Evolutionary conservation across 176 grass and related monocot species (phyloP).

Genomic region (Lolium perenne): DNA sequence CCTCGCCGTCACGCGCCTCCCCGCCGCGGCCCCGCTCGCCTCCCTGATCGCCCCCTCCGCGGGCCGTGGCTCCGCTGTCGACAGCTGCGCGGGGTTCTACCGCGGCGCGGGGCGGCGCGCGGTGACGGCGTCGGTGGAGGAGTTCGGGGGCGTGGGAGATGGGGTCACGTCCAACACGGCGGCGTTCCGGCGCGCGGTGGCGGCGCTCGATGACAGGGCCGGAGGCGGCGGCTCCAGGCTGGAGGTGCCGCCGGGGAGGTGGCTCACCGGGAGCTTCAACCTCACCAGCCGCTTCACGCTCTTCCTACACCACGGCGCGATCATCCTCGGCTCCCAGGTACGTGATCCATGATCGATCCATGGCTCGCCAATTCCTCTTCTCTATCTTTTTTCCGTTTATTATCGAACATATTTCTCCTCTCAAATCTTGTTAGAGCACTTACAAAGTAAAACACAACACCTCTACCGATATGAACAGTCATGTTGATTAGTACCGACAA

Average conservation of each 20-base stretch:
- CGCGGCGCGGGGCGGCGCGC: slow-evolving; percentile 40
- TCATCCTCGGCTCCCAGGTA: slow-evolving; percentile 82
- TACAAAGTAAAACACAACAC: not conserved
- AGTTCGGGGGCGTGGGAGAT: slow-evolving; percentile 84
- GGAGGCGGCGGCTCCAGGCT: slow-evolving; percentile 61
- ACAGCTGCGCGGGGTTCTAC: slow-evolving; percentile 76
- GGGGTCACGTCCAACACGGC: slow-evolving; percentile 75
- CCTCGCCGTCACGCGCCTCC: slow-evolving; percentile 44
- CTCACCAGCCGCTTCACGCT: slow-evolving; percentile 94
- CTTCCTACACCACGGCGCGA: slow-evolving; percentile 70
- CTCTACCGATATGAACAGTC: not conserved
- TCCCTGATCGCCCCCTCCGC: slow-evolving; percentile 24
- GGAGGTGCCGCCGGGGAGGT: slow-evolving; percentile 67
- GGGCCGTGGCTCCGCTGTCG: not conserved
- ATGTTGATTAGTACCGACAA: not conserved
- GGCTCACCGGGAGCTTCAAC: slow-evolving; percentile 93
- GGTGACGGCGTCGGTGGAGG: slow-evolving; percentile 58
- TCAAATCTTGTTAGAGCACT: not conserved
- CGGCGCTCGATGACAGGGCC: slow-evolving; percentile 35
- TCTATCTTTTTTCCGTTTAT: not conserved
- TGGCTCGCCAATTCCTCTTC: not conserved
- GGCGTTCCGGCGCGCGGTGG: slow-evolving; percentile 69
- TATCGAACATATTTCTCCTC: not conserved
- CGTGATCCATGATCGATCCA: not conserved
- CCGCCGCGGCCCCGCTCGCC: slow-evolving; percentile 24